A percentile compares a stretch with the other conserved stretches of the same genome.
These are phyloP conservation scores for Barbarea vulgaris DNA, from an alignment of 345 rosid species.

Conservation along the genomic window DNA sequence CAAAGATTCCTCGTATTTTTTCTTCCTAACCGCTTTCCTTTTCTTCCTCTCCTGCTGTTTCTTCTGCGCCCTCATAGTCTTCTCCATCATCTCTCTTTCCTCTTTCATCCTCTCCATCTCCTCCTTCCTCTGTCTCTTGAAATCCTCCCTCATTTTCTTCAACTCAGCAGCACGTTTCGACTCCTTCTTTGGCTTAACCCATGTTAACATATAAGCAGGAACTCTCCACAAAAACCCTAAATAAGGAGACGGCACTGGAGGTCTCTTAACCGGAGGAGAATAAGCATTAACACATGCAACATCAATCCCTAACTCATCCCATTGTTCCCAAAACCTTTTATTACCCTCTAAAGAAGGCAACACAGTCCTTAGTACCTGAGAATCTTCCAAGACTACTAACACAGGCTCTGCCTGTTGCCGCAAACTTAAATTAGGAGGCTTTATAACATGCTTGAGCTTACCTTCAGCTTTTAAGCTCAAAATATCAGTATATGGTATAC, in stretches of 20 bases:
- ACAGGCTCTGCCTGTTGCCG: constrained; percentile 60
- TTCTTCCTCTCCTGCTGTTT: constrained; percentile 63
- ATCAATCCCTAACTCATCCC: constrained; percentile 75
- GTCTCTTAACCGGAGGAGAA: constrained; percentile 78
- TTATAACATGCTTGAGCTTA: constrained; percentile 79
- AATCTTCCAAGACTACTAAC: constrained; percentile 80
- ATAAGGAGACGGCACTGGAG: constrained; percentile 71
- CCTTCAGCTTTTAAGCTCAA: constrained; percentile 59
- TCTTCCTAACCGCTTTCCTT: constrained; percentile 58
- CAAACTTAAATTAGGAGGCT: constrained; percentile 54
- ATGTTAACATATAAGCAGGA: constrained; percentile 56
- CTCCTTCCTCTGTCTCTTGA: constrained; percentile 65
- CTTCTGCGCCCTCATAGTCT: constrained; percentile 55
- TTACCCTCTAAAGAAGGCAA: constrained; percentile 72
- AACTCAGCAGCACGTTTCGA: constrained; percentile 65
- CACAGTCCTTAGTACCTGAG: constrained; percentile 77
- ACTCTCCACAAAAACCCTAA: constrained; percentile 74
- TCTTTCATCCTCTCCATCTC: constrained; percentile 57
- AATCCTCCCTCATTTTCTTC: constrained; percentile 65
- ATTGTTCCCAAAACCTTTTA: constrained; percentile 76
- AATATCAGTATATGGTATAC: constrained; percentile 75
- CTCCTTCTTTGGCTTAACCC: constrained; percentile 69
- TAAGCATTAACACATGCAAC: constrained; percentile 71
- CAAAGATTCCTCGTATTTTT: constrained; percentile 64
- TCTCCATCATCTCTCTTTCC: constrained; percentile 76